Evolutionary conservation across 2,329 filamentous ascomycete species (phyloP).

Genomic region (Furcasterigmium sp.): DNA sequence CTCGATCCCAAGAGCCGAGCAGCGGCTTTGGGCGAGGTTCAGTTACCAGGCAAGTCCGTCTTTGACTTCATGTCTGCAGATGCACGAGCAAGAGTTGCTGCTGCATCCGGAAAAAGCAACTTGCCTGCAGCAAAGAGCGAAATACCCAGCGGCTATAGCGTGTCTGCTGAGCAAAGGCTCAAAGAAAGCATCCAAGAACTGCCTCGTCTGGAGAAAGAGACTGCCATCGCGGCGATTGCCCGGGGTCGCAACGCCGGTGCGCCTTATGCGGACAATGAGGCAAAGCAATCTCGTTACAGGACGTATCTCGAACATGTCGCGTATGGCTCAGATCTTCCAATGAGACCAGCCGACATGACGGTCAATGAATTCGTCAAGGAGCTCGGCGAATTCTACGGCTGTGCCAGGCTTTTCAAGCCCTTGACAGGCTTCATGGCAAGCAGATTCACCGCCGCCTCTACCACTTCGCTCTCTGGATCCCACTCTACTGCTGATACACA

Average conservation of each 20-base stretch:
- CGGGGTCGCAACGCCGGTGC: constrained; percentile 61
- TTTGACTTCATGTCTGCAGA: constrained; percentile 86
- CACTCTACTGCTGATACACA: constrained; percentile 6
- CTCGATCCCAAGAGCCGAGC: constrained; percentile 67
- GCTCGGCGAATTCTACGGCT: constrained; percentile 66
- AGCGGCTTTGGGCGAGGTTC: constrained; percentile 63
- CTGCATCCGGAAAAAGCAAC: constrained; percentile 68
- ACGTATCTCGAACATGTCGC: constrained; percentile 75
- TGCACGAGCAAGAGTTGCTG: constrained; percentile 70
- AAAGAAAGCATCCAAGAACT: constrained; percentile 54
- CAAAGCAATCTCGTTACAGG: constrained; percentile 76
- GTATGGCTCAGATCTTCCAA: constrained; percentile 50
- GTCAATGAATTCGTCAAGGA: constrained; percentile 77
- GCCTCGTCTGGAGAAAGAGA: constrained; percentile 60
- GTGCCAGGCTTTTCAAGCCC: constrained; percentile 75
- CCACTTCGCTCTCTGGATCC: constrained; percentile 19
- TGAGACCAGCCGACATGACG: constrained; percentile 33
- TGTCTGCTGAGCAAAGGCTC: constrained; percentile 58
- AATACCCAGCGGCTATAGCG: constrained; percentile 58
- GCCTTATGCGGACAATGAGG: constrained; percentile 79
- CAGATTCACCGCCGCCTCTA: constrained; percentile 74
- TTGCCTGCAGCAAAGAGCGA: constrained; percentile 76
- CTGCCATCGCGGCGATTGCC: constrained; percentile 62
- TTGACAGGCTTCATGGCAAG: constrained; percentile 90
- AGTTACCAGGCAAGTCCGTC: constrained; percentile 85